These are phyloP conservation scores for Ascochyta clinopodiicola DNA, from an alignment of 2,329 filamentous ascomycete species.

Conservation along the genomic window DNA sequence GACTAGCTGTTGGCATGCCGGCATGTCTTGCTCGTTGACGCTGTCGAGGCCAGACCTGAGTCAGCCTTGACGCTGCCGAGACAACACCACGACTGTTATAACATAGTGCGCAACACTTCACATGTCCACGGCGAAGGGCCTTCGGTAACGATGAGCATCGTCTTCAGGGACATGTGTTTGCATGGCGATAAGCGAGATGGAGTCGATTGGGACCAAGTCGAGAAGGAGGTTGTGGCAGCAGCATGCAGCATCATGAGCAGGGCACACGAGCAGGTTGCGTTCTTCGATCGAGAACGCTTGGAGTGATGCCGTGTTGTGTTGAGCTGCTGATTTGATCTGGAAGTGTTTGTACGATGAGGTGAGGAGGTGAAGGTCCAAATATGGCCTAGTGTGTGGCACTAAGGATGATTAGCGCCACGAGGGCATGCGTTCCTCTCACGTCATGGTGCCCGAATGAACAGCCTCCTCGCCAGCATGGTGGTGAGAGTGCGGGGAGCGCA, in stretches of 20 bases:
- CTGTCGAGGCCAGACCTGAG: neutral
- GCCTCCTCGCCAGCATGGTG: constrained; percentile 14
- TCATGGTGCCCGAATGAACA: constrained; percentile 10
- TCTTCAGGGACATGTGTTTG: neutral
- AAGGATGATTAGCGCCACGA: constrained; percentile 1
- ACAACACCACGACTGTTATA: neutral
- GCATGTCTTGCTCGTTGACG: neutral
- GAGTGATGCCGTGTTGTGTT: neutral
- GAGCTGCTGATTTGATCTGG: neutral
- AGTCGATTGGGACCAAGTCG: constrained; percentile 5
- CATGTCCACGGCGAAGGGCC: neutral
- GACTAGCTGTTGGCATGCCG: neutral
- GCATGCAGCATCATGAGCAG: neutral
- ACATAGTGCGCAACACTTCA: neutral
- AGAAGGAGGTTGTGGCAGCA: neutral
- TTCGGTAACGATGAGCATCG: neutral
- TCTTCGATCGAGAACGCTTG: neutral
- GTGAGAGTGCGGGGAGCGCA: constrained; percentile 14
- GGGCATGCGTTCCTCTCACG: constrained; percentile 16
- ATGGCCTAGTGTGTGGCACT: neutral
- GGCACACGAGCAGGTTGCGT: neutral
- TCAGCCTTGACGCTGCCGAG: neutral
- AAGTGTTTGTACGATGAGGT: neutral
- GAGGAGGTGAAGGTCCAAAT: neutral
- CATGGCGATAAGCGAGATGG: neutral